phyloP scores from a whole-genome alignment of 108 stramenopile species.

The Nannochloropsis salina region DNA sequence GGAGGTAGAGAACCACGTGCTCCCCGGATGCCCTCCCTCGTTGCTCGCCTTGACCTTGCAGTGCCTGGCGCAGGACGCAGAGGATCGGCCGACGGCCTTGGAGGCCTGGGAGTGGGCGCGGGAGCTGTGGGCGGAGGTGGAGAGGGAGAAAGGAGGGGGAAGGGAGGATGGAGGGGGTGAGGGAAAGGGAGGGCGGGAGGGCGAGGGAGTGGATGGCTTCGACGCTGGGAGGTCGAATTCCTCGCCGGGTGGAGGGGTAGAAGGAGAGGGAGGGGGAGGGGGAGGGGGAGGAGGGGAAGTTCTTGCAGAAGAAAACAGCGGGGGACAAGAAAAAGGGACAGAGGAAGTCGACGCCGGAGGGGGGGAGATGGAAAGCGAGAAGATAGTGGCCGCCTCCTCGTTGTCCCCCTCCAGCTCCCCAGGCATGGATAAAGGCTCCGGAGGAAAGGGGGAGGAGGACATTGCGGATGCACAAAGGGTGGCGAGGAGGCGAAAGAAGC shows the following conservation, averaged over 20 bases:
- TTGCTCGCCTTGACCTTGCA: not conserved
- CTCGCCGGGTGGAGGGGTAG: not conserved
- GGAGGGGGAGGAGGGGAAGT: not conserved
- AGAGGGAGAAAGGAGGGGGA: conserved; percentile 12
- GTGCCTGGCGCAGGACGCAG: not conserved
- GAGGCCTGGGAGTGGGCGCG: conserved; percentile 11
- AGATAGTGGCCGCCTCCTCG: no score
- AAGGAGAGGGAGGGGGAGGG: not conserved
- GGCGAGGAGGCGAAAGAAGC: not conserved
- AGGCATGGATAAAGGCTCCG: no score
- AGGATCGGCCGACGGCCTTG: not conserved
- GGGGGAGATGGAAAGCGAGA: not conserved
- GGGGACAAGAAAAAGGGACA: not conserved
- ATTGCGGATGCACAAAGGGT: not conserved
- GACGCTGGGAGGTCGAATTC: no score
- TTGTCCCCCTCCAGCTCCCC: not conserved
- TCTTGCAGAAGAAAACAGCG: not conserved
- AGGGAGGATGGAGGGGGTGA: not conserved
- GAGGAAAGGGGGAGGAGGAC: not conserved
- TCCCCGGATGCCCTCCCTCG: not conserved
- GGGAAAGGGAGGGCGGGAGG: not conserved
- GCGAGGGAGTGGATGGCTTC: no score
- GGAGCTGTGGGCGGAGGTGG: not conserved
- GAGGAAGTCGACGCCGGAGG: not conserved
- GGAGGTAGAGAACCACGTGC: not conserved